Conservation (phyloP, 2,329 filamentous ascomycete species). For the Alternaria ventricosa region DNA sequence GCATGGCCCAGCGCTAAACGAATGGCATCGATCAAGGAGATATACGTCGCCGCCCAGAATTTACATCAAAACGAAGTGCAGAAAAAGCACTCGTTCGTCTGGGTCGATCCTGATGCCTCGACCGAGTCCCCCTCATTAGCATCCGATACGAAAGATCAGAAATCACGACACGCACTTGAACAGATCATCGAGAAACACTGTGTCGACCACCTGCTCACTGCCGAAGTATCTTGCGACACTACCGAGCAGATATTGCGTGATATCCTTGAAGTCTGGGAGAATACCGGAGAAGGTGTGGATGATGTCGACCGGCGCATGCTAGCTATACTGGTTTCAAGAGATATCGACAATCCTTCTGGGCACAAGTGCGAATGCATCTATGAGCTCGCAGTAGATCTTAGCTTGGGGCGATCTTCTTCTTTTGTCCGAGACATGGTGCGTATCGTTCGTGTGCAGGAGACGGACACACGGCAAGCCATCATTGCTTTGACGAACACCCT, state of each 20-base stretch:
- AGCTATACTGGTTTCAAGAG: slow-evolving; percentile 23
- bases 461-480: slow-evolving; percentile 9
- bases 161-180: slow-evolving; percentile 16
- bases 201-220: slow-evolving; percentile 22
- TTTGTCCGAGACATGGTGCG: slow-evolving; percentile 17
- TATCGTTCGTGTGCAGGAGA: slow-evolving; percentile 11
- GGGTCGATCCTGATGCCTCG: neutral
- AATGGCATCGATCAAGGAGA: slow-evolving; percentile 19
- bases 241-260: slow-evolving; percentile 22
- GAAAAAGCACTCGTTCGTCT: neutral
- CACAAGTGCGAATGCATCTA: slow-evolving; percentile 27
- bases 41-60: slow-evolving; percentile 16
- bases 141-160: neutral
- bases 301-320: slow-evolving; percentile 20
- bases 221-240: slow-evolving; percentile 3
- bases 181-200: slow-evolving; percentile 24
- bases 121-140: neutral
- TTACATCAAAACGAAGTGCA: neutral
- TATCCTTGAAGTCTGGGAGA: slow-evolving; percentile 29
- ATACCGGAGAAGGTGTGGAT: neutral
- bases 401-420: slow-evolving; percentile 9
- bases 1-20: neutral
- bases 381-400: slow-evolving; percentile 18
- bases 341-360: slow-evolving; percentile 1
- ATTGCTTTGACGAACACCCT: slow-evolving; percentile 28